Base-by-base conservation (phyloP, 306 rosid genomes). In the Inga leiocalycina region DNA sequence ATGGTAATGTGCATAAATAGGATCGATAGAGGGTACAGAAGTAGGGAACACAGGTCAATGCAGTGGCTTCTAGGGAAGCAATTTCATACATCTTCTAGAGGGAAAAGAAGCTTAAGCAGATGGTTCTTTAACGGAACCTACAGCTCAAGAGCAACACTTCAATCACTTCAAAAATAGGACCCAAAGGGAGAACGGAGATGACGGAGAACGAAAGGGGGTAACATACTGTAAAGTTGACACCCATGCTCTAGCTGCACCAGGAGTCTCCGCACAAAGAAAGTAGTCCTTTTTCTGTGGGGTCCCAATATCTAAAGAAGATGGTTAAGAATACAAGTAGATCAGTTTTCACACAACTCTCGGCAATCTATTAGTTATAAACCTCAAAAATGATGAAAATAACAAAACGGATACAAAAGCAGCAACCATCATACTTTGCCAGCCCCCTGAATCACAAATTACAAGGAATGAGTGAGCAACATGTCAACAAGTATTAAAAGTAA, bases 201-300 rank as follows among this genome's bases (percentile, higher is more conserved):
- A 19, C 7, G 54, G 49, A 71, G 76, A 52, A 22, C 32, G 39
- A 70, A 71, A 46, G 59, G 59, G 24, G 59, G 64, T 30, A 84
- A 91, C 99, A 87, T 89, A 97, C 99, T 94, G 98, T 81, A 97
- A 88, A 15, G 99, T 94, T 81, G 93, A 86, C 48, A 94, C 99
- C 99, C 99, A 97, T 71, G 99, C 99, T 89, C 93, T 91, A 65
- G 99, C 98, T 59, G 99, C 98, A 84, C 89, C 97, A 77, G 98
- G 93, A 84, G 99, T 97, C 90, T 97, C 98, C 0, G 99, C 98
- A 85, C 99, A 97, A 43, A 97, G 98, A 86, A 97, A 94, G 86
- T 94, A 94, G 87, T 97, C 99, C 84, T 91, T 91, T 87, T 92
- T 97, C 90, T 94, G 99, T 17, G 99, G 99, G 56, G 97, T 97